These are phyloP conservation scores for Boletus smithii DNA, from an alignment of 1,284 basidiomycete genomes.

Conservation along the genomic window DNA sequence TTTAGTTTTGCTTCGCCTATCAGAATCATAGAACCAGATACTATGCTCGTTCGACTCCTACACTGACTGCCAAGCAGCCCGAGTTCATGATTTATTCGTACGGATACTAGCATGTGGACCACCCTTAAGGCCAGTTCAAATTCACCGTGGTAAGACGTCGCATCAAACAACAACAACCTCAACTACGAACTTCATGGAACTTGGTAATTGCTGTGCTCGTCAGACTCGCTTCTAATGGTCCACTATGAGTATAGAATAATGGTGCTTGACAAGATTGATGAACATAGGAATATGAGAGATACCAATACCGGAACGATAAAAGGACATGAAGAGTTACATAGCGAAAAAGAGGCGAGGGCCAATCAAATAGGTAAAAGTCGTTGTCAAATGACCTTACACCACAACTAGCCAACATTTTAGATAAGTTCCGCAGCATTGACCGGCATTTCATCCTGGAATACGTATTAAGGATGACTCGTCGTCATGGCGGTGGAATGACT, in stretches of 20 bases:
- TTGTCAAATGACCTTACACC: slow-evolving; percentile 2
- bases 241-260: neutral
- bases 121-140: neutral
- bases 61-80: too few relatives aligned
- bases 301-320: slow-evolving; percentile 42
- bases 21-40: neutral
- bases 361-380: slow-evolving; percentile 1
- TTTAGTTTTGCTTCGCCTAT: slow-evolving; percentile 4
- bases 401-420: slow-evolving; percentile 33
- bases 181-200: too few relatives aligned
- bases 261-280: slow-evolving; percentile 1
- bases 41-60: too few relatives aligned
- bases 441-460: slow-evolving; percentile 83
- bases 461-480: slow-evolving; percentile 2
- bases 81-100: neutral
- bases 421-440: slow-evolving; percentile 88
- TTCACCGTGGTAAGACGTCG: neutral
- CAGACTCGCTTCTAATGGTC: neutral
- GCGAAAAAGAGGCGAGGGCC: slow-evolving; percentile 9
- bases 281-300: slow-evolving; percentile 26
- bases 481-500: slow-evolving; percentile 29
- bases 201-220: too few relatives aligned
- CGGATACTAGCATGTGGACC: too few relatives aligned
- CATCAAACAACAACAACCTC: neutral
- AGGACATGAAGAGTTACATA: slow-evolving; percentile 19